Base-by-base conservation (phyloP, 257 asterid genomes). In the Marsdenia floribunda region DNA sequence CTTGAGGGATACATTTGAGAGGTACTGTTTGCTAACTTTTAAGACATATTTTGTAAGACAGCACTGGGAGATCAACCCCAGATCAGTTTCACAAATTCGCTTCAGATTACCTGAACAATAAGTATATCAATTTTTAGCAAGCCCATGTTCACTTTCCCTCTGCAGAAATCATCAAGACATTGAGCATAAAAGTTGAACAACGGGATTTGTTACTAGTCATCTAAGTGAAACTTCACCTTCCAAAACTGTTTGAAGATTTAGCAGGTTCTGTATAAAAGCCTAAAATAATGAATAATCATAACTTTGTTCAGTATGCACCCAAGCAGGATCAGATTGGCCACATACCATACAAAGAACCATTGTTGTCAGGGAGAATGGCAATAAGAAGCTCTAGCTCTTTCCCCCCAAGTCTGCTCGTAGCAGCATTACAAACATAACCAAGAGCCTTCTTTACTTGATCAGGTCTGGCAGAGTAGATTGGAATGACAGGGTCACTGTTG, bases 21-120 rank as follows among this genome's bases (percentile, higher is more conserved):
- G 82, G 72, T 81, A 81, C 69, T 77, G 81, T 33, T 77, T 81
- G 72, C 71, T 77, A 53, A 73, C 74, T 76, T 77, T 81, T 38
- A 81, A 50, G 54, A 81, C 85, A 55, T 81, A 61, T 64, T 81
- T 74, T 37, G 85, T 70, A 24, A 81, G 79, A 71, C 85, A 81
- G 73, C 85, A 81, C 52, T 81, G 85, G 64, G 79, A 81, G 60
- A 81, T 74, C 60, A 81, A 53, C 40, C 85, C 85, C 66, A 81
- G 66, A 42, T 81, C 85, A 44, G 85, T 81, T 65, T 81, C 82
- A 37, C 85, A 81, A 26, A 76, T 81, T 49, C 85, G 81, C 22
- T 81, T 81, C 80, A 81, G 33, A 76, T 47, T 72, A 72, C 85
- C 85, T 81, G 77, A 46, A 52, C 6, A 74, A 26, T 22, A n/a